Percentiles rank a stretch among this genome's conserved stretches.
Evolutionary conservation across 202 grass and related monocot species (phyloP).

Genomic region (Panicum hallii): DNA sequence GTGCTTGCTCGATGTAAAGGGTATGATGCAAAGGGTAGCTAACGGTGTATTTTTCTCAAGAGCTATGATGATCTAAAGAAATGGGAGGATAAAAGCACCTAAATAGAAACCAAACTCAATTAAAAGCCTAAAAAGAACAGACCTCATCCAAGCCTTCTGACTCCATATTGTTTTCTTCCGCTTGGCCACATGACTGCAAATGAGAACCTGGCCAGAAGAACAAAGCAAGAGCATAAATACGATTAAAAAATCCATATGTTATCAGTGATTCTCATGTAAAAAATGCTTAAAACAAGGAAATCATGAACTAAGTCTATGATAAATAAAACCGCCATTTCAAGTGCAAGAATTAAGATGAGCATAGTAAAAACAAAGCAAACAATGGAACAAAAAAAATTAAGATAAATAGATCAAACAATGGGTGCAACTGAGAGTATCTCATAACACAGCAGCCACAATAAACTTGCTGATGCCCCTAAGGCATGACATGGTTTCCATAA

Average conservation of each 20-base stretch:
- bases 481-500: not conserved
- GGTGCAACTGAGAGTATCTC: not conserved
- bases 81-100: not conserved
- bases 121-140: slow-evolving; percentile 47
- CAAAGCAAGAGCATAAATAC: slow-evolving; percentile 30
- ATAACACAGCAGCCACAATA: not conserved
- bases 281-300: slow-evolving; percentile 16
- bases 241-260: not conserved
- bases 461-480: not conserved
- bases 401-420: slow-evolving; percentile 20
- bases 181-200: slow-evolving; percentile 41
- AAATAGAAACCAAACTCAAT: slow-evolving; percentile 28
- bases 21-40: not conserved
- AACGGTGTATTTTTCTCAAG: not conserved
- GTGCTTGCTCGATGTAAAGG: not conserved
- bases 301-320: slow-evolving; percentile 13
- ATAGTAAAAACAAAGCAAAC: not conserved
- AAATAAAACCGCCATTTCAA: slow-evolving; percentile 13
- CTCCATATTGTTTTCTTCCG: slow-evolving; percentile 44
- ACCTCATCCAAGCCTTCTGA: slow-evolving; percentile 63
- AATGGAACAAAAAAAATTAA: not conserved
- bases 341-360: not conserved
- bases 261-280: not conserved
- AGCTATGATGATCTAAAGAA: not conserved
- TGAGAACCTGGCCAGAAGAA: slow-evolving; percentile 46